Conservation (phyloP, 1,139 yeast genomes). For the Hansenula lynferdii region DNA sequence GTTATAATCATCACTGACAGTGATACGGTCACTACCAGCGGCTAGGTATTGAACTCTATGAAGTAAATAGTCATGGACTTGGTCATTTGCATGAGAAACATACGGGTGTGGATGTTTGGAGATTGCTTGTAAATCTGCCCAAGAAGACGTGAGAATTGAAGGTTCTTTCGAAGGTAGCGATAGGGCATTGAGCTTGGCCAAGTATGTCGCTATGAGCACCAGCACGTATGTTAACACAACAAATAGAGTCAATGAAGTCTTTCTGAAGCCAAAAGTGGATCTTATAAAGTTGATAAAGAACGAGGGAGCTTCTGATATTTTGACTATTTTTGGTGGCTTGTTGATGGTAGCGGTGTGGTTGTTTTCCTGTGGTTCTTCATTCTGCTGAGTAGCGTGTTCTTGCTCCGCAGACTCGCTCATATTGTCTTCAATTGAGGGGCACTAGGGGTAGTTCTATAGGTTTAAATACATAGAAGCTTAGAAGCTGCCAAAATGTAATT, state of each 20-base stretch:
- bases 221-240: conserved; percentile 37
- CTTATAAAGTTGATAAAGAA: conserved; percentile 9
- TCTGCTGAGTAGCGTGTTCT: neutral
- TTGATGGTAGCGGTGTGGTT: conserved; percentile 3
- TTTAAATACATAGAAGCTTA: too few relatives aligned
- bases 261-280: conserved; percentile 48
- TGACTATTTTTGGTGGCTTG: neutral
- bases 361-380: neutral
- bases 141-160: conserved; percentile 40
- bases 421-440: too few relatives aligned
- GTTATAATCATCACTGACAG: conserved; percentile 52
- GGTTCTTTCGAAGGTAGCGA: conserved; percentile 39
- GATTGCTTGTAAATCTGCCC: conserved; percentile 68
- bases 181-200: conserved; percentile 33
- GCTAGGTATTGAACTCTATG: conserved; percentile 35
- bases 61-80: conserved; percentile 64
- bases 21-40: too few relatives aligned
- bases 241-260: conserved; percentile 51
- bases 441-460: neutral
- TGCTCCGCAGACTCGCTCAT: neutral
- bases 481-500: too few relatives aligned
- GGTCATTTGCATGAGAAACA: conserved; percentile 69
- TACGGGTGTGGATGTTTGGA: conserved; percentile 72
- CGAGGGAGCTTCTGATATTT: conserved; percentile 7
- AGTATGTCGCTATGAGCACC: conserved; percentile 29